Conservation (phyloP, 345 rosid genomes). For the Pelargonium nanum region DNA sequence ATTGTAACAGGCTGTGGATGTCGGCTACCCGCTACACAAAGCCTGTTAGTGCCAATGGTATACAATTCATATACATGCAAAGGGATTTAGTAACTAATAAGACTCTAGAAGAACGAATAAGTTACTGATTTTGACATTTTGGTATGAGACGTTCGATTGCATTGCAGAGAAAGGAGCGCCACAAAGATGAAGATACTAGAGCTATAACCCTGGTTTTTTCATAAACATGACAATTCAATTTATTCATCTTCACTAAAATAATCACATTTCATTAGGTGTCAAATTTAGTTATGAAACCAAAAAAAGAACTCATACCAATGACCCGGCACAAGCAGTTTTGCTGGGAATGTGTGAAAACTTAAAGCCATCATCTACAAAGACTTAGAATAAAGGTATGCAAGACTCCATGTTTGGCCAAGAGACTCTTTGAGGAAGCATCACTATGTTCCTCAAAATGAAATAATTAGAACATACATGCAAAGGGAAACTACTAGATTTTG, state of each 20-base stretch:
- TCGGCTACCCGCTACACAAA: background rate
- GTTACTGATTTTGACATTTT: too few relatives aligned
- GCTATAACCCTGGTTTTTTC: background rate
- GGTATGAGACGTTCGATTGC: too few relatives aligned
- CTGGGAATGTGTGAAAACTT: background rate
- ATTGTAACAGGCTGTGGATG: background rate
- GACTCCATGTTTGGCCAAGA: background rate
- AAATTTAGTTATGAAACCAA: background rate
- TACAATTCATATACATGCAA: background rate
- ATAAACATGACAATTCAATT: too few relatives aligned
- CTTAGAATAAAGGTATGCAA: background rate
- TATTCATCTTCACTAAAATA: too few relatives aligned
- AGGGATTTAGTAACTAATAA: background rate
- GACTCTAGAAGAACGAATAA: too few relatives aligned
- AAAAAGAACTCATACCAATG: background rate
- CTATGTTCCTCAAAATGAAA: background rate
- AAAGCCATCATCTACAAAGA: background rate
- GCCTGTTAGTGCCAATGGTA: too few relatives aligned
- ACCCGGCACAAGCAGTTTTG: background rate
- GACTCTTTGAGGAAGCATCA: background rate
- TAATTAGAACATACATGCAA: too few relatives aligned
- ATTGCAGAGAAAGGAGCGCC: background rate
- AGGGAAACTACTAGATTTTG: too few relatives aligned
- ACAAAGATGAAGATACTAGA: background rate
- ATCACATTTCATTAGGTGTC: background rate